Evolutionary conservation across 139 green algal genomes (phyloP), one percentile per base, ranked within the genome.

Genomic region (Zygnema circumcarinatum): DNA sequence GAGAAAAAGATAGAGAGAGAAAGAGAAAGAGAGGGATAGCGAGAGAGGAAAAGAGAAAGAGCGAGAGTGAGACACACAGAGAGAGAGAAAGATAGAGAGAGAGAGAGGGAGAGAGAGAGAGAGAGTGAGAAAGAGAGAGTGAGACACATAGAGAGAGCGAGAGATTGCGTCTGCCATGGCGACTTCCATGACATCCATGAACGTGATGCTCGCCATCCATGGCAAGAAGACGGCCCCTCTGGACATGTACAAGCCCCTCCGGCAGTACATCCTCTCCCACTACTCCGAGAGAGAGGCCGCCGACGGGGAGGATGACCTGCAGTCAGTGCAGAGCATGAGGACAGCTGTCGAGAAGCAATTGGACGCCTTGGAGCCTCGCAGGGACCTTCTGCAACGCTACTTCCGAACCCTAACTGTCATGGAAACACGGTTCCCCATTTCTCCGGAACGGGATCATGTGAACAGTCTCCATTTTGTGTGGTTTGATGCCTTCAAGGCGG

Each of bases 401-500:
- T 96, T 93, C 82, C 92, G 93, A 32, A 91, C 90, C 38, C 90
- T 98, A 47, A 93, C 86, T 22, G 83, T 95, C 22, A 95, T 99
- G 78, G 96, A 98, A 91, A 94, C 92, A 1, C 92, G 96, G 41
- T 98, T 99, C 80, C 96, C 96, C 7, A 95, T 99, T 87, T 94
- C 91, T 88, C 92, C 89, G 41, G 93, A 95, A 11, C 84, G 75
- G 7, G 92, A 92, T 33, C 90, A 97, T 52, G 92, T 95, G 16
- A 88, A 93, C 31, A 80, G 53, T 54, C 36, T 91, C 52, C 53
- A 25, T 1, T 95, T 96, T 90, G 79, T 82, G 36, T 96, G 94
- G 94, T 90, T 90, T 74, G 96, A 98, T 80, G 95, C 96, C 29
- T 98, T 98, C 88, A 90, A 93, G 29, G 22, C 40, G 22, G 36